A percentile compares a stretch with the other conserved stretches of the same genome.
These are phyloP conservation scores for Globisporangium lucens DNA, from an alignment of 352 stramenopile genomes.

Conservation along the genomic window DNA sequence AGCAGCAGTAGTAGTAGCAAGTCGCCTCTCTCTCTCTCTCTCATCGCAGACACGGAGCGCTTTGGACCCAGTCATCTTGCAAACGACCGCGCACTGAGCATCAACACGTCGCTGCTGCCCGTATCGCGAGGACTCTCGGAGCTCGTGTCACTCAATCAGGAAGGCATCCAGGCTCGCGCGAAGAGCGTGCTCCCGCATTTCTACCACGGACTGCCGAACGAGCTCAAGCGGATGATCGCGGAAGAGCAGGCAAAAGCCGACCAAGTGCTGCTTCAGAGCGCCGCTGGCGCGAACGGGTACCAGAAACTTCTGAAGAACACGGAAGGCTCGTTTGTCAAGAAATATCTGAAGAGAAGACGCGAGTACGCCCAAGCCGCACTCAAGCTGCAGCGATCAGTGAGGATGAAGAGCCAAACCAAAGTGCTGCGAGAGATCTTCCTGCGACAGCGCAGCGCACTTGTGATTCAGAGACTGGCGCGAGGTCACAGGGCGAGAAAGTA, in stretches of 20 bases:
- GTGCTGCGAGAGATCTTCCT: slow-evolving; percentile 36
- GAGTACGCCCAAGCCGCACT: slow-evolving; percentile 38
- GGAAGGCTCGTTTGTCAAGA: slow-evolving; percentile 47
- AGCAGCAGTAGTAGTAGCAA: background rate
- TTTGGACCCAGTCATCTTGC: slow-evolving; percentile 51
- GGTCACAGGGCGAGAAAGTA: slow-evolving; percentile 50
- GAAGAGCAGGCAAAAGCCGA: slow-evolving; percentile 42
- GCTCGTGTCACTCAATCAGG: slow-evolving; percentile 41
- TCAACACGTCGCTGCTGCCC: slow-evolving; percentile 35
- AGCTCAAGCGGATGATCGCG: slow-evolving; percentile 72
- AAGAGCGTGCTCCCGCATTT: slow-evolving; percentile 63
- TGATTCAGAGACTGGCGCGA: slow-evolving; percentile 62
- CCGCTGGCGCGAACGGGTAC: slow-evolving; percentile 9
- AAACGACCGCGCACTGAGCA: slow-evolving; percentile 41
- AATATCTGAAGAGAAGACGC: slow-evolving; percentile 55
- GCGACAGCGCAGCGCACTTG: slow-evolving; percentile 40
- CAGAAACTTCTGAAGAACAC: slow-evolving; percentile 56
- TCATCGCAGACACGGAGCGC: slow-evolving; percentile 40
- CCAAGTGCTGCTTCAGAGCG: slow-evolving; percentile 1
- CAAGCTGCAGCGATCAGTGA: slow-evolving; percentile 55
- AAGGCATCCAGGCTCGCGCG: slow-evolving; percentile 19
- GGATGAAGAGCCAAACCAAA: slow-evolving; percentile 45
- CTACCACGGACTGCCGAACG: slow-evolving; percentile 66
- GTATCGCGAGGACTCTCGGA: slow-evolving; percentile 33
- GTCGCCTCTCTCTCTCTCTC: background rate